Percentiles rank a stretch among this genome's conserved stretches.
phyloP scores from a whole-genome alignment of 257 asterid genomes.

The Handroanthus guayacan region DNA sequence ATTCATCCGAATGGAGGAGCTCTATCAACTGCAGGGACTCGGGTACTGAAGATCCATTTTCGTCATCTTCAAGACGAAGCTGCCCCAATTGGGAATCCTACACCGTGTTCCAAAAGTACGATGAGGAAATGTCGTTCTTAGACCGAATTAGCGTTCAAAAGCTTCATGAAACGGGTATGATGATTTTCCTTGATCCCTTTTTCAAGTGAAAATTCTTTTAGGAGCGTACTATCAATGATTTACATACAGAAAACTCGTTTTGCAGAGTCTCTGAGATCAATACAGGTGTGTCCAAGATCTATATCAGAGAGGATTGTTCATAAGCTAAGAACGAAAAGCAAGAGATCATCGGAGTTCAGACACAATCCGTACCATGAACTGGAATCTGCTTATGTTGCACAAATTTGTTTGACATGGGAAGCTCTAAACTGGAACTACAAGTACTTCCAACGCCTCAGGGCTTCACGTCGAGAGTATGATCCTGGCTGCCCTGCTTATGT shows the following conservation, averaged over 20 bases:
- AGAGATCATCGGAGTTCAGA: constrained; percentile 45
- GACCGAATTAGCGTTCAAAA: constrained; percentile 80
- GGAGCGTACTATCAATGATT: no score
- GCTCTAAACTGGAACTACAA: constrained; percentile 90
- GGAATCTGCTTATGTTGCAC: constrained; percentile 89
- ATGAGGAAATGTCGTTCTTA: constrained; percentile 89
- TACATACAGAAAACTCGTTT: background rate
- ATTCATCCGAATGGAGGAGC: constrained; percentile 92
- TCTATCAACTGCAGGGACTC: constrained; percentile 67
- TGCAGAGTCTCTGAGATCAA: constrained; percentile 81
- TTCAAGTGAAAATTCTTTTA: no score
- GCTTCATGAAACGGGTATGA: constrained; percentile 85
- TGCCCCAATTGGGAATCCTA: constrained; percentile 98
- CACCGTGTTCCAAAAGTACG: constrained; percentile 86
- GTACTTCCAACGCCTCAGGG: constrained; percentile 68
- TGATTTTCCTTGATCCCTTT: no score
- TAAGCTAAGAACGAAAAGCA: constrained; percentile 50
- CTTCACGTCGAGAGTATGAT: constrained; percentile 58
- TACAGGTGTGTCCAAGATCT: constrained; percentile 85
- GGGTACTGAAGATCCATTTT: constrained; percentile 82
- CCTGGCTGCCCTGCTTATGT: constrained; percentile 83
- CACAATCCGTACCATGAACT: constrained; percentile 75
- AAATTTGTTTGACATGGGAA: constrained; percentile 91
- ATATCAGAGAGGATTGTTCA: constrained; percentile 75
- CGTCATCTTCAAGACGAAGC: constrained; percentile 86